Evolutionary conservation across 2,329 filamentous ascomycete genomes (phyloP), one percentile per base, ranked within the genome.

Genomic region (Aurifilum marmelostoma): DNA sequence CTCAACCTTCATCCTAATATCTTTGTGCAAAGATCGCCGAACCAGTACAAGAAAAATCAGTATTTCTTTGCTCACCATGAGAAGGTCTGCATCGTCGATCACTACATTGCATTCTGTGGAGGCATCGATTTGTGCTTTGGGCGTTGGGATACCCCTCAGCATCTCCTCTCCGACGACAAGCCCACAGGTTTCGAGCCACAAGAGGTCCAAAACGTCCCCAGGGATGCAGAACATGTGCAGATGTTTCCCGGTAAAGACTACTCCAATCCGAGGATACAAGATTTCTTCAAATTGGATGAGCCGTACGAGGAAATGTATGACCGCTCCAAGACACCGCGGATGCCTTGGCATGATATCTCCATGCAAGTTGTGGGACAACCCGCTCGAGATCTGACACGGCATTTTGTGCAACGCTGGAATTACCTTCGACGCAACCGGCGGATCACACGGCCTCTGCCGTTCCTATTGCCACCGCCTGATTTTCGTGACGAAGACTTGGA

Each of bases 41-140:
- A 99, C 75, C 96, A 99, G 80, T 94, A 98, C 80, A 92, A 97
- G 76, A 97, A 99, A 81, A 98, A 98, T 75, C 97, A 97, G 60
- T 99, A 99, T 83, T 99, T 99, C 84, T 99, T 97, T 85, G 96
- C 96, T 1, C 96, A 99, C 77, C 96, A 99, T 80, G 96, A 99
- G 79, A 99, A 99, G 80, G 87, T 99, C n/a, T 95, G 94, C 76
- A 89, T 99, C 54, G 92, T 99, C 24, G 96, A 99, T 77, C 96
- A 98, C 76, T 96, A 95, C 66, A 89, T 98, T 63, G 96, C 95
- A 14, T 98, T 99, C 78, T 90, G 97, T 63, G 96, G 96, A 70
- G 96, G 96, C 47, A 93, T 99, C 71, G 96, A 99, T 82, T 84
- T 99, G 29, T 99, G 96, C 80, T 97, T 98, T 78, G 96, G 96